Evolutionary conservation across 495 filamentous ascomycete species (phyloP), one percentile per base, ranked within the genome.

Genomic region (Ramalina peruviana): DNA sequence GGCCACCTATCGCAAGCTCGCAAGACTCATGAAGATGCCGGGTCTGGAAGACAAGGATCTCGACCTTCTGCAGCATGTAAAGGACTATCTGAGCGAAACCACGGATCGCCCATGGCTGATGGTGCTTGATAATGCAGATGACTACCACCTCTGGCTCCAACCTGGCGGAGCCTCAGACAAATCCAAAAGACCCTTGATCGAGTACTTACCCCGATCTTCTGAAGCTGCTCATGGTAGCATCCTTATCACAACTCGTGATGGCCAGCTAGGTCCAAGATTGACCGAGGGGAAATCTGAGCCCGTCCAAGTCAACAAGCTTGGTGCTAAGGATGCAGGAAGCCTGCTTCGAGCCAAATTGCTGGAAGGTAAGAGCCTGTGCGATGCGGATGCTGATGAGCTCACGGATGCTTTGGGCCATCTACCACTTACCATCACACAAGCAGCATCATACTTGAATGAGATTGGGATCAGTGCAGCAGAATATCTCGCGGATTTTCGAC

Each of bases 111-210:
- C 46, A 6, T 79, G 73, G 74, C 43, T 74, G 20, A 50, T 77
- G 49, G 58, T 75, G n/a, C 60, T 78, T 23, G 73, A 79, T 54
- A 76, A 73, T 49, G 72, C 69, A 9, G 72, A 78, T 55, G 67
- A 75, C 54, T 46, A 55, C 6, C 59, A 66, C 21, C 25, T 68
- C n/a, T 66, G 45, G 45, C 45, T 48, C 6, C 4, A 21, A 6
- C 19, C 19, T 7, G 43, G 25, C 25, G 19, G 26, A 15, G 25
- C 3, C n/a, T 21, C 17, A 16, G 37, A 23, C n/a, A 36, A 5
- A 37, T 15, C 16, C n/a, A 17, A 27, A 36, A 48, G 17, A 37
- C 43, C 56, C 6, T 53, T 62, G 17, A 49, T 61, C 4, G 37
- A 63, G 4, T 59, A 60, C 46, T 38, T 66, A 11, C 64, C 62